Evolutionary conservation across 805 yeast genomes (phyloP), one percentile per base, ranked within the genome.

Genomic region (Teunomyces kruisii): DNA sequence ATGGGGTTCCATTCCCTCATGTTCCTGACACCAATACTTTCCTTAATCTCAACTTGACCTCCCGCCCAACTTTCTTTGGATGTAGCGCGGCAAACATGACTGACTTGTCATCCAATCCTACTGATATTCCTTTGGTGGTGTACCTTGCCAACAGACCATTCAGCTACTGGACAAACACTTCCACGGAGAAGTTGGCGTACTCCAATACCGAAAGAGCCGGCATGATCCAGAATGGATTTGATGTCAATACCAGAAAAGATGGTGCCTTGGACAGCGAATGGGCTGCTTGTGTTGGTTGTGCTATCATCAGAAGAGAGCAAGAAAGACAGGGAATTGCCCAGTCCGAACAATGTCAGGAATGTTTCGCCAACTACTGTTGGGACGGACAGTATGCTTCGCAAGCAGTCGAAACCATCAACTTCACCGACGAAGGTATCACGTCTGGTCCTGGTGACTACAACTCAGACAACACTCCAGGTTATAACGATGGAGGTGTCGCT

Each of bases 361-460:
- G 96, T 62, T 87, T 88, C 60, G 66, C 70, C 30, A 70, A 70
- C 7, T 87, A 88, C 65, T 89, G 96, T 65, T 88, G 91, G 90
- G 70, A 77, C 51, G 91, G 90, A 1, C 29, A 28, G 14, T 15
- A 26, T n/a, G 42, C 42, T 17, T 12, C 38, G 3, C 45, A 47
- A 27, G 40, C 42, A 15, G 29, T 32, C 10, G 16, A 24, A 7
- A 50, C 53, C 5, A 49, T 44, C 22, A 49, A 51, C 32, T 51
- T 40, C 35, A 39, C 49, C 15, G 45, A 44, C 17, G 49, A 44
- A 9, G 46, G 49, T 3, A 32, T 49, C 24, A 44, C 45, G 10
- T 27, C 26, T 24, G 40, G 47, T 5, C 40, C 47, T 7, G 40
- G 30, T 22, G 38, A 44, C 22, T 51, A 48, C 45, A 43, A 39